Evolutionary conservation across 192 early-diverging fungal species (phyloP).

Genomic region (Coemansia javaensis): DNA sequence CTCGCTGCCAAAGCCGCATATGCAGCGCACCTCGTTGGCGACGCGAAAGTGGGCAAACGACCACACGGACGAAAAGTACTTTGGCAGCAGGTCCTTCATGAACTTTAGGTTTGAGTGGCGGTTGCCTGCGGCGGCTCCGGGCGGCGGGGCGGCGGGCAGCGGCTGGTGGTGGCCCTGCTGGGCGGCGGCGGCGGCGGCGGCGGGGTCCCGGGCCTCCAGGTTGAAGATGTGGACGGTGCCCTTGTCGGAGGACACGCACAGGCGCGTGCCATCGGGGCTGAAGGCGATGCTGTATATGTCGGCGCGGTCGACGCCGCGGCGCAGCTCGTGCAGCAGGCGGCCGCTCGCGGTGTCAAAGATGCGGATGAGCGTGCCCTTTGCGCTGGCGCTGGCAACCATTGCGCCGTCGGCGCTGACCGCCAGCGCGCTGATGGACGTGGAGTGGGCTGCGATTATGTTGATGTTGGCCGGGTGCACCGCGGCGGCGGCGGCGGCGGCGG

Average conservation of each 20-base stretch:
- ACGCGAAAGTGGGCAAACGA: constrained; percentile 85
- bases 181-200: constrained; percentile 2
- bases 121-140: constrained; percentile 41
- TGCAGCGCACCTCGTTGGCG: constrained; percentile 70
- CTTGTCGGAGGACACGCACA: constrained; percentile 86
- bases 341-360: constrained; percentile 77
- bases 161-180: constrained; percentile 11
- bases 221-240: constrained; percentile 93
- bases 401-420: constrained; percentile 72
- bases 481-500: constrained; percentile 20
- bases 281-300: constrained; percentile 91
- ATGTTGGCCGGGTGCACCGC: constrained; percentile 56
- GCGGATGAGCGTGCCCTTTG: constrained; percentile 87
- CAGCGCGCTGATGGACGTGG: constrained; percentile 68
- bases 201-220: constrained; percentile 54
- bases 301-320: constrained; percentile 82
- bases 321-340: constrained; percentile 74
- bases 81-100: constrained; percentile 80
- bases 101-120: constrained; percentile 58
- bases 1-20: constrained; percentile 76
- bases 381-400: constrained; percentile 79
- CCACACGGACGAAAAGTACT: constrained; percentile 95
- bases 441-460: constrained; percentile 79
- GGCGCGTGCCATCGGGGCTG: constrained; percentile 64
- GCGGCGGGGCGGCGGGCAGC: constrained; percentile 12